A percentile compares a stretch with the other conserved stretches of the same genome.
Conservation (phyloP, 2,329 filamentous ascomycete genomes). For the Dactylellina leptospora region DNA sequence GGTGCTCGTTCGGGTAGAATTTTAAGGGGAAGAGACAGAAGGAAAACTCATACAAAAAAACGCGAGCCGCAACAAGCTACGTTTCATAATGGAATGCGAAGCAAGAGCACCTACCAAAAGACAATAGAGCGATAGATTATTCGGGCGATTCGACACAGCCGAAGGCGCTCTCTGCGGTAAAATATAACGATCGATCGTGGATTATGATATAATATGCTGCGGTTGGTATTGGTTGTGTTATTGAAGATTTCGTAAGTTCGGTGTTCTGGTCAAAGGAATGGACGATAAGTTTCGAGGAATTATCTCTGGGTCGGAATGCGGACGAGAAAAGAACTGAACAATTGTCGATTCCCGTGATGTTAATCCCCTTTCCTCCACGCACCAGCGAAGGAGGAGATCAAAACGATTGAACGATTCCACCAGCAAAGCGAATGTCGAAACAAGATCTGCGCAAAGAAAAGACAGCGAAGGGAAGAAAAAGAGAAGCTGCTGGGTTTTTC, state of each 20-base stretch:
- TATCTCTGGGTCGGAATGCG: slow-evolving; percentile 45
- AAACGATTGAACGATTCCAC: slow-evolving; percentile 26
- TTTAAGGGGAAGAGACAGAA: slow-evolving; percentile 20
- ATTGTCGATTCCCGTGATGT: slow-evolving; percentile 18
- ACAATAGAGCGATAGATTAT: background rate
- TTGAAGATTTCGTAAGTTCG: slow-evolving; percentile 8
- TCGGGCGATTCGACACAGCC: slow-evolving; percentile 28
- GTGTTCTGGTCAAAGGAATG: slow-evolving; percentile 38
- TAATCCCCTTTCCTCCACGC: slow-evolving; percentile 50
- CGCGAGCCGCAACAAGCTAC: slow-evolving; percentile 49
- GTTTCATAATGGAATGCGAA: slow-evolving; percentile 42
- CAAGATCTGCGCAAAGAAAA: slow-evolving; percentile 31
- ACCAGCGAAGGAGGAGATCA: slow-evolving; percentile 51
- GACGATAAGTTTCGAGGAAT: slow-evolving; percentile 48
- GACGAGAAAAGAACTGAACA: slow-evolving; percentile 17
- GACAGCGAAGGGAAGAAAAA: slow-evolving; percentile 24
- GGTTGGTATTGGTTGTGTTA: slow-evolving; percentile 1
- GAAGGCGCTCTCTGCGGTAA: slow-evolving; percentile 16
- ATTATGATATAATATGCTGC: background rate
- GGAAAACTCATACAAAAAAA: slow-evolving; percentile 1
- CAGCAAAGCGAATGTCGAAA: slow-evolving; percentile 53
- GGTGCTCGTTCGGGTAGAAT: background rate
- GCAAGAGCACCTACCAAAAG: slow-evolving; percentile 46
- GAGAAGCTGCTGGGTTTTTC: slow-evolving; percentile 36
- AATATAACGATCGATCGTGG: slow-evolving; percentile 34